Evolutionary conservation across 768 basidiomycete species (phyloP).

Genomic region (Leccinum ochraceum): DNA sequence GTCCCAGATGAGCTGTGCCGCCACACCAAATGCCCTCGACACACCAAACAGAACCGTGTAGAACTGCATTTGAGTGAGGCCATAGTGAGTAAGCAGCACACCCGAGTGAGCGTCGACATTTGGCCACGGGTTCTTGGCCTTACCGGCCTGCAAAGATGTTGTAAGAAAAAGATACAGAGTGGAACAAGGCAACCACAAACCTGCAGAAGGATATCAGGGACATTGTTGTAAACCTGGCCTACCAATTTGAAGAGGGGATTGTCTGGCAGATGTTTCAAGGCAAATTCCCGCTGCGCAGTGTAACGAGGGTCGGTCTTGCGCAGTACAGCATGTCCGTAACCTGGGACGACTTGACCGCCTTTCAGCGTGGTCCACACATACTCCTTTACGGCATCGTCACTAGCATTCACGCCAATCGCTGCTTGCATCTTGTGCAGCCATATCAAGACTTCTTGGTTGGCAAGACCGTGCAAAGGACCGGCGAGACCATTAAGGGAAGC

Average conservation of each 20-base stretch:
- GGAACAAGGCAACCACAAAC: constrained; percentile 34
- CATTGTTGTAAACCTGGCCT: constrained; percentile 82
- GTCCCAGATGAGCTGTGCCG: constrained; percentile 91
- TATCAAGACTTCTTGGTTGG: constrained; percentile 95
- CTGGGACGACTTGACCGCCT: constrained; percentile 91
- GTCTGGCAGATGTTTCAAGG: constrained; percentile 78
- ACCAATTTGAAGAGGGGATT: constrained; percentile 96
- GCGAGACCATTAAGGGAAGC: constrained; percentile 96
- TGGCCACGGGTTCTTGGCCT: constrained; percentile 94
- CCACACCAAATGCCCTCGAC: constrained; percentile 90
- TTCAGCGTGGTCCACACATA: constrained; percentile 97
- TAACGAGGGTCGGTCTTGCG: constrained; percentile 94
- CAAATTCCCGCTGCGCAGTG: constrained; percentile 88
- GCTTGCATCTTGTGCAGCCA: constrained; percentile 95
- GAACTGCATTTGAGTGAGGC: constrained; percentile 88
- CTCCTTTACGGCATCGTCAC: constrained; percentile 86
- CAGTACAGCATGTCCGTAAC: constrained; percentile 85
- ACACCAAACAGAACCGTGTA: constrained; percentile 98
- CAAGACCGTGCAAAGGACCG: constrained; percentile 94
- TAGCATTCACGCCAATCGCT: constrained; percentile 81
- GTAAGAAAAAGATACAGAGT: neutral
- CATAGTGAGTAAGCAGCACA: constrained; percentile 83
- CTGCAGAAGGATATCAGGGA: constrained; percentile 88
- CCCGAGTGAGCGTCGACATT: constrained; percentile 98
- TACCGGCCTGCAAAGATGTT: constrained; percentile 60